Evolutionary conservation across 2,329 filamentous ascomycete species (phyloP), one percentile per base, ranked within the genome.

Genomic region (Trichoderma oligosporum): DNA sequence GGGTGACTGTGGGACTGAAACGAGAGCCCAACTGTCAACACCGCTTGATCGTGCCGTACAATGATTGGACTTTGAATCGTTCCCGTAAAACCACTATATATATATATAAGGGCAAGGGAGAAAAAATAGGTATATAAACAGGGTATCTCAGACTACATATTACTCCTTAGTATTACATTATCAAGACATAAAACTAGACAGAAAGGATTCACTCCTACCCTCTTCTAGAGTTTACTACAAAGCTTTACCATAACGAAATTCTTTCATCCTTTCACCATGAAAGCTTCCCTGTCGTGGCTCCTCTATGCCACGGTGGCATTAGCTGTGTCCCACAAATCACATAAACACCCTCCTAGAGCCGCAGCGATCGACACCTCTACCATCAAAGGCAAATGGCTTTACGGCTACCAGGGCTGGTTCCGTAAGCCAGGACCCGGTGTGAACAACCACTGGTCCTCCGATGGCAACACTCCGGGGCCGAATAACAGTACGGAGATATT

Each of bases 351-450:
- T n/a, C 11, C 4, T 20, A 41, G 54, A 49, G 44, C 35, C 6
- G 27, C 54, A 1, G 54, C 45, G 31, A 49, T 56, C 11, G 36
- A 56, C 7, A 35, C 54, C 25, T 56, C 54, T 4, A 56, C 54
- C 5, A 41, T 56, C 4, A 35, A 56, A 12, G 54, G 54, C 35
- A 56, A 56, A 42, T 56, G 54, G 54, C 33, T 56, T 14, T 56
- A 49, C n/a, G 54, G 54, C 27, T 56, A 56, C 18, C 54, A 56
- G 22, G 54, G 54, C 27, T 56, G 54, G 54, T 56, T 56, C 45
- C 54, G 54, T 16, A 56, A 56, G n/a, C 54, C 54, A n/a, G 54
- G 44, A 6, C n/a, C 54, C 8, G 54, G 54, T 4, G 35, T 56
- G 7, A 56, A 56, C 35, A 56, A 47, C 29, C 54, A 56, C n/a